Evolutionary conservation across 495 filamentous ascomycete genomes (phyloP).

Genomic region (Tuber aestivum): DNA sequence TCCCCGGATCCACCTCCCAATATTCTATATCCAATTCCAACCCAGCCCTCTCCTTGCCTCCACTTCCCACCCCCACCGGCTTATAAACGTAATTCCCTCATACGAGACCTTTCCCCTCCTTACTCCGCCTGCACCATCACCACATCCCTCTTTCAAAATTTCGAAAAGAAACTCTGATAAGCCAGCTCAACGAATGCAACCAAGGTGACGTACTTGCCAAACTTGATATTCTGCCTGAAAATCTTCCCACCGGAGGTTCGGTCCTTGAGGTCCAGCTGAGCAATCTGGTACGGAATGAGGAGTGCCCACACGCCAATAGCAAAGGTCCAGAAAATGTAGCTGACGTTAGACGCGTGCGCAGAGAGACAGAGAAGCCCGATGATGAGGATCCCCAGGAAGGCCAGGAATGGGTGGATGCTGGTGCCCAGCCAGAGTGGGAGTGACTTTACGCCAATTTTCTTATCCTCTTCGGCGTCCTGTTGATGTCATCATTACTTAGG

Average conservation of each 20-base stretch:
- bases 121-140: neutral
- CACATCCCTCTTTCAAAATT: neutral
- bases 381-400: neutral
- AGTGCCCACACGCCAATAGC: conserved; percentile 5
- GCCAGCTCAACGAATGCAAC: conserved; percentile 6
- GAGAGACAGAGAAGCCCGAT: neutral
- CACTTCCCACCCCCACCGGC: neutral
- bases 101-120: neutral
- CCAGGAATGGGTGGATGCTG: neutral
- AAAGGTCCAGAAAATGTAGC: conserved; percentile 5
- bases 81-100: neutral
- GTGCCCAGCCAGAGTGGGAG: conserved; percentile 3
- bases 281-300: neutral
- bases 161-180: neutral
- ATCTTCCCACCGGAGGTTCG: conserved; percentile 2
- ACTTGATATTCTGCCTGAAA: conserved; percentile 7
- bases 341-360: neutral
- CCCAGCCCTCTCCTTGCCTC: neutral
- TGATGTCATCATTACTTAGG: neutral
- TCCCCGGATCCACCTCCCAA: neutral
- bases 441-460: conserved; percentile 8
- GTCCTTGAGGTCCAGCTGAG: conserved; percentile 6
- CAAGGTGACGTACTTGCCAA: conserved; percentile 2
- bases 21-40: neutral
- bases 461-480: conserved; percentile 8